A percentile compares a stretch with the other conserved stretches of the same genome.
phyloP scores from a whole-genome alignment of 2,329 filamentous ascomycete genomes.

The Pleoardoris graminearum region DNA sequence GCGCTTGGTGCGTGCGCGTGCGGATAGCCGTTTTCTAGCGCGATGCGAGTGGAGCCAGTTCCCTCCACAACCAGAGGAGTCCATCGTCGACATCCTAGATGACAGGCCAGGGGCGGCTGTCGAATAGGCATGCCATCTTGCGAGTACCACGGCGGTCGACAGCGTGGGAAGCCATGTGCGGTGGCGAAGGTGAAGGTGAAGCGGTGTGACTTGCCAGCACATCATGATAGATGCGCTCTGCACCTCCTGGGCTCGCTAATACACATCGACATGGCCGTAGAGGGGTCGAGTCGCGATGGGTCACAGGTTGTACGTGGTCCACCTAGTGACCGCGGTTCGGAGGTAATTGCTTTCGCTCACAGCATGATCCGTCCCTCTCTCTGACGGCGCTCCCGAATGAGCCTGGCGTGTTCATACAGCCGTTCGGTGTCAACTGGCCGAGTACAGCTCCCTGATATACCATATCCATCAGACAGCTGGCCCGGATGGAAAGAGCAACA shows the following conservation, averaged over 20 bases:
- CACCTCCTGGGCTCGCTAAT: not conserved
- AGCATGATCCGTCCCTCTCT: no score
- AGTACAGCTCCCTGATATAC: no score
- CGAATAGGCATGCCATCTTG: not conserved
- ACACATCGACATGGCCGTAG: not conserved
- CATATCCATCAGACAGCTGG: no score
- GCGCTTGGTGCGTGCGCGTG: constrained; percentile 4
- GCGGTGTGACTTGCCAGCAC: constrained; percentile 10
- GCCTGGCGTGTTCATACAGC: no score
- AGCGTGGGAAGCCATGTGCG: not conserved
- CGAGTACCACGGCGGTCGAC: not conserved
- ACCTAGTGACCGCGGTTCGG: no score
- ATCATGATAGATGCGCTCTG: not conserved
- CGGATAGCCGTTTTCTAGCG: constrained; percentile 6
- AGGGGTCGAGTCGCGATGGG: no score
- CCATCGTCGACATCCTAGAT: not conserved
- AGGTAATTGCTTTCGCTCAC: no score
- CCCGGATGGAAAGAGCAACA: no score
- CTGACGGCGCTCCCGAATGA: no score
- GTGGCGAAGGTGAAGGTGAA: not conserved
- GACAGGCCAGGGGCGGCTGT: not conserved
- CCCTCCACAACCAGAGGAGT: not conserved
- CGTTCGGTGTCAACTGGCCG: no score
- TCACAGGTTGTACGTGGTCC: no score
- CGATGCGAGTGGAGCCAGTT: not conserved